Conservation (phyloP, 176 grass and related monocot species). For the Bonia amplexicaulis region DNA sequence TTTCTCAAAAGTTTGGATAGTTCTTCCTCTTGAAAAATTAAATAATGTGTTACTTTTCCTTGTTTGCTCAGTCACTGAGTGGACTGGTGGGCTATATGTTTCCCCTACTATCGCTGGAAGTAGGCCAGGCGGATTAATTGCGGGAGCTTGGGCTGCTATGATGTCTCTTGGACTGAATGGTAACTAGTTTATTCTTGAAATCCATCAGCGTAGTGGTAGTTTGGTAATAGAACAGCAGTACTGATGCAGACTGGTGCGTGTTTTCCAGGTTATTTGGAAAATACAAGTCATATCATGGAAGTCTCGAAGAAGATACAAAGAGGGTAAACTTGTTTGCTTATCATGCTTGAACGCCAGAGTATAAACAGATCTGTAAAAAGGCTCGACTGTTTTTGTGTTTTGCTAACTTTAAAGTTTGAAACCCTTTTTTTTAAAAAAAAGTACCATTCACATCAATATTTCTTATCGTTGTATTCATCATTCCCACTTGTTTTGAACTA, state of each 20-base stretch:
- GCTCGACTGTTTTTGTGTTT: background rate
- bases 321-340: conserved; percentile 54
- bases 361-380: background rate
- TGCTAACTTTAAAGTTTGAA: background rate
- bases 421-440: background rate
- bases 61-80: conserved; percentile 79
- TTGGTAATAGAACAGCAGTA: conserved; percentile 14
- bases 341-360: conserved; percentile 6
- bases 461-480: background rate
- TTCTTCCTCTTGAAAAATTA: background rate
- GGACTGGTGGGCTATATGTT: conserved; percentile 91
- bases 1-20: conserved; percentile 7
- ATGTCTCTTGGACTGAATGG: conserved; percentile 82
- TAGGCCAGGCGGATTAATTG: conserved; percentile 85
- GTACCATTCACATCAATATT: background rate
- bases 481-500: background rate
- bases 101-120: conserved; percentile 97
- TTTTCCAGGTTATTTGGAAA: conserved; percentile 81
- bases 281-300: conserved; percentile 81
- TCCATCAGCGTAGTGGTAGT: background rate
- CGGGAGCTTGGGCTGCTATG: conserved; percentile 97
- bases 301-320: conserved; percentile 83
- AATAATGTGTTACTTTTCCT: conserved; percentile 13
- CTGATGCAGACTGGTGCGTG: conserved; percentile 17
- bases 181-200: conserved; percentile 35